Evolutionary conservation across 176 grass and related monocot species (phyloP).

Genomic region (Metroxylon sagu): DNA sequence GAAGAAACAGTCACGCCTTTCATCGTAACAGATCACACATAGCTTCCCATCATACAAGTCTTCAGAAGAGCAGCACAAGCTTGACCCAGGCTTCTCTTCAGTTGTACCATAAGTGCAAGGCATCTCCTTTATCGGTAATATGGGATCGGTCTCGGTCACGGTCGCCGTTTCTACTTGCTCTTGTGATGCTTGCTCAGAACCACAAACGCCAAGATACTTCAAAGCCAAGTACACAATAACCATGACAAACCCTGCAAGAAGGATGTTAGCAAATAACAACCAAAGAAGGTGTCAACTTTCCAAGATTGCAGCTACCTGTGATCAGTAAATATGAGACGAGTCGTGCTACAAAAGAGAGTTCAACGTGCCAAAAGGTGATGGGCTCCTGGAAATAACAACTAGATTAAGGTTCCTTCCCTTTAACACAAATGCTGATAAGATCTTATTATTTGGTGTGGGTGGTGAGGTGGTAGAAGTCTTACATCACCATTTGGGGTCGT

Average conservation of each 20-base stretch:
- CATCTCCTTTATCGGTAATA: slow-evolving; percentile 29
- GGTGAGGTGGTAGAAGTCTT: neutral
- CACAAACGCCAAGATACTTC: slow-evolving; percentile 22
- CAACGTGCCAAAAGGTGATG: slow-evolving; percentile 1
- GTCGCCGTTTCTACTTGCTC: neutral
- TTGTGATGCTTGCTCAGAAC: slow-evolving; percentile 1
- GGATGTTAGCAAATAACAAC: no score
- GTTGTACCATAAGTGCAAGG: slow-evolving; percentile 25
- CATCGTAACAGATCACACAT: slow-evolving; percentile 40
- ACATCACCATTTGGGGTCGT: slow-evolving; percentile 22
- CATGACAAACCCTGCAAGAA: slow-evolving; percentile 20
- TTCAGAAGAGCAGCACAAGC: slow-evolving; percentile 19
- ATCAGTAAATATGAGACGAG: slow-evolving; percentile 21
- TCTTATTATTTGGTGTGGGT: no score
- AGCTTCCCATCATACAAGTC: slow-evolving; percentile 40
- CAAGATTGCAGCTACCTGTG: slow-evolving; percentile 11
- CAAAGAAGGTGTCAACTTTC: no score
- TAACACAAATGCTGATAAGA: no score
- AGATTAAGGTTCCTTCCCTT: no score
- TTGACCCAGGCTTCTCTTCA: slow-evolving; percentile 23
- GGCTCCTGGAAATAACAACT: neutral
- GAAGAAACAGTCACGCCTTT: slow-evolving; percentile 27
- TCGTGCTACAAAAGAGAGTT: slow-evolving; percentile 23
- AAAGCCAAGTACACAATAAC: slow-evolving; percentile 19
- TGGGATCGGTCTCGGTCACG: slow-evolving; percentile 23